Base-by-base conservation (phyloP, 371 early-diverging fungal genomes). In the Saksenaea oblongispora region DNA sequence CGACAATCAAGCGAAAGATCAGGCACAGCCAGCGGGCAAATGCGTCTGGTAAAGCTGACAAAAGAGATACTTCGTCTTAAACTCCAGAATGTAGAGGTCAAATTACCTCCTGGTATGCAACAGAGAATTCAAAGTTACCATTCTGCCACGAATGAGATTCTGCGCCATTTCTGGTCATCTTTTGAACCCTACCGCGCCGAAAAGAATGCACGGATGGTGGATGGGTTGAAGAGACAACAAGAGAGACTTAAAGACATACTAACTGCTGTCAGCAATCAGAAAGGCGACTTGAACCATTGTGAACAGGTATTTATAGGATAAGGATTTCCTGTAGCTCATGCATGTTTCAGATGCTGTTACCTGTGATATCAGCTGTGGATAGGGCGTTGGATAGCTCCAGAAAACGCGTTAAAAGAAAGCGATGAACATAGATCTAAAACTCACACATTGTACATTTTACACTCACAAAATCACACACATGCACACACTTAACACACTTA, bases 111-210 rank as follows among this genome's bases (percentile, higher is more conserved):
- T 18, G 71, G 57, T 26, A 61, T 85, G 1, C 83, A 79, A 35
- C 82, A 83, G 60, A 83, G 74, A 34, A 71, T 85, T 1, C 65
- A 83, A 26, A 71, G 74, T 22, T 87, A 81, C 53, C 87, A 87
- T 56, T 80, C 84, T 7, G 80, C 84, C 7, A 84, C 85, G 0
- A 87, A 85, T 62, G 87, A 87, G 58, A 82, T 87, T n/a, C 64
- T 87, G n/a, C 74, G 87, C 4, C 87, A 87, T 65, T 87, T 84
- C 54, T 87, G 87, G 87, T 76, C 87, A 2, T 85, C 87, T 0
- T 79, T 72, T 37, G 73, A 79, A 24, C 73, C 80, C 0, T 85
- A 87, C 54, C 72, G 75, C 55, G 69, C 76, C 7, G 79, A 79
- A 4, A 87, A 87, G 62, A 84, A 87, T 47, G 14, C 51, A 5